Evolutionary conservation across 2,329 filamentous ascomycete genomes (phyloP).

Genomic region (Fusarium algeriense): DNA sequence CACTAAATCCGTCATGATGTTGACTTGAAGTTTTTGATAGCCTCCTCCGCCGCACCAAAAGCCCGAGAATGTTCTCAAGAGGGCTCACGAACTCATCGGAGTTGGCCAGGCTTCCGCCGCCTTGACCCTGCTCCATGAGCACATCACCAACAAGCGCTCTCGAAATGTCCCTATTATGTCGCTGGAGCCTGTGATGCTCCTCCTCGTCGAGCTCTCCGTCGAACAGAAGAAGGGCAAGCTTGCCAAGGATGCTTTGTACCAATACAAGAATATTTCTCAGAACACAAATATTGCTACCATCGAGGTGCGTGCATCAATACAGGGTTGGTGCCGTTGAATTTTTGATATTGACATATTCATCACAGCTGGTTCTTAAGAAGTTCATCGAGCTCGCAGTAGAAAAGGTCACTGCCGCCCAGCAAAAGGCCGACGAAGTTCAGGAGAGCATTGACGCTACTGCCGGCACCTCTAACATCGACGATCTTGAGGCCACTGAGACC

Average conservation of each 20-base stretch:
- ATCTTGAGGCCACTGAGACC: constrained; percentile 96
- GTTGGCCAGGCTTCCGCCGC: constrained; percentile 94
- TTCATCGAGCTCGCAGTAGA: constrained; percentile 97
- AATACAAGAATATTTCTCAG: constrained; percentile 99
- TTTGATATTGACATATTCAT: constrained; percentile 37
- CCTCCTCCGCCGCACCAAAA: constrained; percentile 97
- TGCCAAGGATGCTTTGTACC: constrained; percentile 98
- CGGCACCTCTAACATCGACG: constrained; percentile 80
- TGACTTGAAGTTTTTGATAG: constrained; percentile 60
- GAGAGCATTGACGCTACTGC: constrained; percentile 81
- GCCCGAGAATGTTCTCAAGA: constrained; percentile 99
- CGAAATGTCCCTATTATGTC: constrained; percentile 97
- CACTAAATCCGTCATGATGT: constrained; percentile 43
- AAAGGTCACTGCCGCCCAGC: constrained; percentile 95
- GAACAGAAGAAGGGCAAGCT: constrained; percentile 98
- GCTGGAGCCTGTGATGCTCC: constrained; percentile 97
- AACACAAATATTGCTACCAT: constrained; percentile 99
- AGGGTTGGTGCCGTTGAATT: constrained; percentile 8
- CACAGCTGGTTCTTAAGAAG: constrained; percentile 88
- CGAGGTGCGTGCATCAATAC: constrained; percentile 71
- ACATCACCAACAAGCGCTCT: constrained; percentile 98
- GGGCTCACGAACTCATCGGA: constrained; percentile 98
- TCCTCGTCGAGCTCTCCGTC: constrained; percentile 96
- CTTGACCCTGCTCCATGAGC: constrained; percentile 95
- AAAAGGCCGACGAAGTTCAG: constrained; percentile 96